Percentiles rank a stretch among this genome's conserved stretches.
Conservation (phyloP, 2,329 filamentous ascomycete species). For the Trichophyton verrucosum region DNA sequence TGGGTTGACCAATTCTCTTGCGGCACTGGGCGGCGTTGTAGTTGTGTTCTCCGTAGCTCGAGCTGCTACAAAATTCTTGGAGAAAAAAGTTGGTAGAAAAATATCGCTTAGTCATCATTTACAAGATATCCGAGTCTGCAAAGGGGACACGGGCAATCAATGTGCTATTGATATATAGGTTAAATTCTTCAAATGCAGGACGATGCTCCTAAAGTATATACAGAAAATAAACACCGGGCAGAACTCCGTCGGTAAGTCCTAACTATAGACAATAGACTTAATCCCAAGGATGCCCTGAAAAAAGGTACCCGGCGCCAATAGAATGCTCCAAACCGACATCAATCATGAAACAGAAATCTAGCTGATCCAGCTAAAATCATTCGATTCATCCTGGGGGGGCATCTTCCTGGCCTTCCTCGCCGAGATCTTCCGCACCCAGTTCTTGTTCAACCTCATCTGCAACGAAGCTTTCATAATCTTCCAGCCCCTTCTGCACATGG, state of each 20-base stretch:
- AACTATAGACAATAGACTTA: neutral
- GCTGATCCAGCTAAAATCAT: neutral
- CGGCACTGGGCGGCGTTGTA: neutral
- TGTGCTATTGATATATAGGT: neutral
- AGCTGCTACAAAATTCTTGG: neutral
- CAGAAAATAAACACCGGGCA: neutral
- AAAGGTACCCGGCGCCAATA: neutral
- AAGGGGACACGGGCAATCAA: neutral
- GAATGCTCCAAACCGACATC: constrained; percentile 12
- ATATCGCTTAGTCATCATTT: neutral
- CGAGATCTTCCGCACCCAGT: constrained; percentile 47
- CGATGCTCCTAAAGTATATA: neutral
- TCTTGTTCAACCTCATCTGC: constrained; percentile 85
- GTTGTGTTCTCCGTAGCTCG: neutral
- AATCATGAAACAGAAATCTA: constrained; percentile 5
- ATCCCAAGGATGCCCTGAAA: neutral
- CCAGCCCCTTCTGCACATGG: constrained; percentile 80
- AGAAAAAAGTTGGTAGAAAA: neutral
- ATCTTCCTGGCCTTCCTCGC: neutral
- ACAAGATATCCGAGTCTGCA: neutral
- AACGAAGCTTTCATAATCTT: constrained; percentile 89
- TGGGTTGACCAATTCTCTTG: neutral
- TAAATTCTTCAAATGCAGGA: neutral
- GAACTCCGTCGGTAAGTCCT: neutral
- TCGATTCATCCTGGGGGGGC: neutral